Conservation (phyloP, 352 stramenopile species). For the Pythium insidiosum region DNA sequence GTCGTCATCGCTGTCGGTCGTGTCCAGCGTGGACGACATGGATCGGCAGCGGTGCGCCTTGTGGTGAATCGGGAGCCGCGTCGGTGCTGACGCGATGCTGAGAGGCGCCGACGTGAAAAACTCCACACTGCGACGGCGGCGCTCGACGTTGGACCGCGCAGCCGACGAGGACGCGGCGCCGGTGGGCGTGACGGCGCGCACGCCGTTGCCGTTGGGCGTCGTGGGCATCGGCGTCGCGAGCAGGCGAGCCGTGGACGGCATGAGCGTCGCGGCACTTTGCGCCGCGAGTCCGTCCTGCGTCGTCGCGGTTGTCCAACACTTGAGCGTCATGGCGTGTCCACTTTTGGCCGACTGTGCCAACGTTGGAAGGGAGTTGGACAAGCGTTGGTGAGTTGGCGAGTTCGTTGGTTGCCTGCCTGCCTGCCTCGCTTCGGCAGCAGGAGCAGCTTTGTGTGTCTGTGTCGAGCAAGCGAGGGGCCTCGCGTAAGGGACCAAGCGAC, state of each 20-base stretch:
- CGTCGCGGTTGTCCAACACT: slow-evolving; percentile 33
- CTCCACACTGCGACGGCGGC: not conserved
- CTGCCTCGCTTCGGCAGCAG: too few relatives aligned
- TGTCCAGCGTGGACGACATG: slow-evolving; percentile 61
- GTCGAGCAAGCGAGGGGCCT: too few relatives aligned
- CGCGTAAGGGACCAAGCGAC: too few relatives aligned
- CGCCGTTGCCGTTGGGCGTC: not conserved
- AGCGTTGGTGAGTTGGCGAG: too few relatives aligned
- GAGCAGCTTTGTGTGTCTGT: too few relatives aligned
- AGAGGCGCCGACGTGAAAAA: not conserved
- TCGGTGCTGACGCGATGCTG: not conserved
- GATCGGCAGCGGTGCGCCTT: slow-evolving; percentile 28
- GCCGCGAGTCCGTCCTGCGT: not conserved
- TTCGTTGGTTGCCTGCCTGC: too few relatives aligned
- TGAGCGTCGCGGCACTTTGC: not conserved
- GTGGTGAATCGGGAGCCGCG: slow-evolving; percentile 20
- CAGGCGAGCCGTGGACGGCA: not conserved
- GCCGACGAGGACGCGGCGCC: too few relatives aligned
- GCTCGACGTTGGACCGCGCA: too few relatives aligned
- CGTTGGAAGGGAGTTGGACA: too few relatives aligned
- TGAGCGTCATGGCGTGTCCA: slow-evolving; percentile 41
- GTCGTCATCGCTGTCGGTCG: slow-evolving; percentile 31
- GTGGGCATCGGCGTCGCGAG: not conserved
- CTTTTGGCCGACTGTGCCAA: too few relatives aligned
- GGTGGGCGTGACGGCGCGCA: too few relatives aligned